Base-by-base conservation (phyloP, 2,329 filamentous ascomycete genomes). In the Aspergillus unguis region DNA sequence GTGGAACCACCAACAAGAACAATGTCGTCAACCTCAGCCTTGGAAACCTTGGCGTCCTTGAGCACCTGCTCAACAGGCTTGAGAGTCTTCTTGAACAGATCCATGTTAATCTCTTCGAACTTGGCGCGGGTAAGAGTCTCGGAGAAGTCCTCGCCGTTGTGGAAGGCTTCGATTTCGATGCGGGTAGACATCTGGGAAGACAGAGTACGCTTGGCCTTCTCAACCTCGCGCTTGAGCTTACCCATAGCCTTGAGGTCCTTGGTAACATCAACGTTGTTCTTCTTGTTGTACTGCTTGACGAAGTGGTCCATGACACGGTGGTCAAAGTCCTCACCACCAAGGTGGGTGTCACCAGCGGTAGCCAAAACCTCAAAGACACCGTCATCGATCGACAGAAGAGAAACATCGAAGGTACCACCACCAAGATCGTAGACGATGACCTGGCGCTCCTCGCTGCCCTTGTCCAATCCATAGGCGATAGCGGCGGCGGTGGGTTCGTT, bases 21-120 rank as follows among this genome's bases (percentile, higher is more conserved):
- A 64, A 99, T 96, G 73, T 97, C 94, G 68, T 96, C 86, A 65
- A 99, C 84, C 67, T 97, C 92, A 58, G 77, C 79, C 87, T 96
- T 97, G 86, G 92, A 92, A 68, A 96, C 83, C 83, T 96, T 96
- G 74, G 92, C 91, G 66, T 97, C 94, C 82, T 96, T 95, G 71
- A 99, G 84, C 63, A 97, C 94, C 83, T 96, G 92, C 81, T 97
- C 91, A 63, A 97, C 94, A 53, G 94, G 92, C 85, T 96, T 96
- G 62, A 97, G 85, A 54, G 94, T 97, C 85, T 94, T 95, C 87
- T 96, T 96, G 87, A 97, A 97, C 58, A 97, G 86, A 69, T 97
- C 92, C 66, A 92, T 92, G 88, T 97, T 97, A 67, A 97, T 85
- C 79, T 97, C 92, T 80, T 99, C 94, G 69, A 99, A 97, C 84